Conservation (phyloP, 345 rosid species). For the Eucalyptus albens region DNA sequence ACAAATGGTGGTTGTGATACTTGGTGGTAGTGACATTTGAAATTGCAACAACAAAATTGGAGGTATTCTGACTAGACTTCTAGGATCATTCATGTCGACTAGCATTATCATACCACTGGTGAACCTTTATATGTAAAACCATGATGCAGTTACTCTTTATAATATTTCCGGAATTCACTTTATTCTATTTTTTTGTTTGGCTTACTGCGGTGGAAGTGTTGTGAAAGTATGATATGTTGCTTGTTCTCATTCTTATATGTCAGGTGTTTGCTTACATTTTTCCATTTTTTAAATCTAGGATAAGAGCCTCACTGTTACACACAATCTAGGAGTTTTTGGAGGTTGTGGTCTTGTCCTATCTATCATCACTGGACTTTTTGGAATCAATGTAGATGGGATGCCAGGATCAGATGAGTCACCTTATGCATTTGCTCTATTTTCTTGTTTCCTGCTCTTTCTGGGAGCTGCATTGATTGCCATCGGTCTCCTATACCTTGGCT, state of each 20-base stretch:
- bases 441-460: slow-evolving; percentile 19
- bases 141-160: not conserved
- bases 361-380: slow-evolving; percentile 48
- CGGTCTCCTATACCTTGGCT: slow-evolving; percentile 41
- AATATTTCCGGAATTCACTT: not conserved
- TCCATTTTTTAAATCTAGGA: slow-evolving; percentile 5
- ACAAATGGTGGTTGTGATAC: not conserved
- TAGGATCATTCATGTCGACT: not conserved
- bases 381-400: slow-evolving; percentile 60
- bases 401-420: slow-evolving; percentile 36
- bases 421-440: slow-evolving; percentile 33
- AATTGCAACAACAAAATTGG: not conserved
- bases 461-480: slow-evolving; percentile 27
- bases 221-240: not conserved
- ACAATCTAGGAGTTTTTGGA: slow-evolving; percentile 59
- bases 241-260: not conserved
- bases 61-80: not conserved
- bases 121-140: not conserved
- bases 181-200: not conserved
- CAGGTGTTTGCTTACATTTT: not conserved
- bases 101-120: not conserved
- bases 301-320: slow-evolving; percentile 48
- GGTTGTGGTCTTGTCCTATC: slow-evolving; percentile 54
- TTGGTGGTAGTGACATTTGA: not conserved
- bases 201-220: not conserved